Conservation (phyloP, 1,139 yeast genomes). For the Taiozyma onychis region DNA sequence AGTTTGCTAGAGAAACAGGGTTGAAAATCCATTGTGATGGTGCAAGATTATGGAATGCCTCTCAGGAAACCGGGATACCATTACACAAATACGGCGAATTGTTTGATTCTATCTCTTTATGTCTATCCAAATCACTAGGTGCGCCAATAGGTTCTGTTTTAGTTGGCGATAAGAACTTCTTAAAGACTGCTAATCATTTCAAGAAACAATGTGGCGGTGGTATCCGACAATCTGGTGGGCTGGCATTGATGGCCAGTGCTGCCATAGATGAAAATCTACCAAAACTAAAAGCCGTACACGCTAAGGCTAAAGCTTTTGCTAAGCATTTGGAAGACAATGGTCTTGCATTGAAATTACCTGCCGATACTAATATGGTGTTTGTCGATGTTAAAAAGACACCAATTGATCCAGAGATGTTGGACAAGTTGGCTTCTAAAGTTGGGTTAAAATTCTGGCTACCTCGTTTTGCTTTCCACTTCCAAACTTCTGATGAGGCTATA, state of each 20-base stretch:
- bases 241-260: slow-evolving; percentile 63
- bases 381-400: slow-evolving; percentile 48
- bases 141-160: slow-evolving; percentile 82
- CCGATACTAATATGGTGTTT: slow-evolving; percentile 71
- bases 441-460: slow-evolving; percentile 53
- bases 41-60: slow-evolving; percentile 83
- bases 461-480: slow-evolving; percentile 75
- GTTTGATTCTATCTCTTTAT: slow-evolving; percentile 73
- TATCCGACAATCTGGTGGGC: slow-evolving; percentile 69
- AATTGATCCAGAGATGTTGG: slow-evolving; percentile 44
- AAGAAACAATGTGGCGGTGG: slow-evolving; percentile 86
- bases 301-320: slow-evolving; percentile 52
- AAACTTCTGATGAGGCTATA: slow-evolving; percentile 57
- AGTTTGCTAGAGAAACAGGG: slow-evolving; percentile 49
- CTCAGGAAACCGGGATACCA: slow-evolving; percentile 58
- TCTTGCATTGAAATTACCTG: slow-evolving; percentile 52
- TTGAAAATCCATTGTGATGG: slow-evolving; percentile 73
- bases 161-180: slow-evolving; percentile 50
- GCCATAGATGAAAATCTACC: slow-evolving; percentile 66
- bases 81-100: slow-evolving; percentile 56
- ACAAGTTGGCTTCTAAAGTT: slow-evolving; percentile 42
- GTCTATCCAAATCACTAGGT: slow-evolving; percentile 75
- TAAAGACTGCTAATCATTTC: slow-evolving; percentile 68
- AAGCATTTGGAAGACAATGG: slow-evolving; percentile 41
- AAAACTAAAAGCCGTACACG: slow-evolving; percentile 47